Evolutionary conservation across 2,329 filamentous ascomycete species (phyloP).

Genomic region (Penicillium psychrosexuale): DNA sequence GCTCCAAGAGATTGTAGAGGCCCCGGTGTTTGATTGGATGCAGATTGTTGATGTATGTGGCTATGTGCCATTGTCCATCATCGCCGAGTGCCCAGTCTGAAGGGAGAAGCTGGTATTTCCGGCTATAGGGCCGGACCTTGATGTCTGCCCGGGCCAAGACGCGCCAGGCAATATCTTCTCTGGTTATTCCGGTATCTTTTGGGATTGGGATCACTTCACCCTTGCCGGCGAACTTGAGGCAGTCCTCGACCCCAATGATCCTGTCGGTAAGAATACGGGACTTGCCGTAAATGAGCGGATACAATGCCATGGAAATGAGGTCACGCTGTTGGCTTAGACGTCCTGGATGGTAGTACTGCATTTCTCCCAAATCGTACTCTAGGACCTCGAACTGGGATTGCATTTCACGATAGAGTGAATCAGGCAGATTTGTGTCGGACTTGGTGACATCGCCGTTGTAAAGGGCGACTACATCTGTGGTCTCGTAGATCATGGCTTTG

Average conservation of each 20-base stretch:
- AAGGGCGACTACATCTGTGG: slow-evolving; percentile 43
- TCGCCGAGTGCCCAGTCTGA: slow-evolving; percentile 36
- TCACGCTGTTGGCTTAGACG: slow-evolving; percentile 57
- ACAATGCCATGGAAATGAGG: slow-evolving; percentile 63
- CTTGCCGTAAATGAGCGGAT: slow-evolving; percentile 49
- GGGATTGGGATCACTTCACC: slow-evolving; percentile 27
- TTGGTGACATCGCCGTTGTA: slow-evolving; percentile 54
- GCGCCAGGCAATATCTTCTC: slow-evolving; percentile 32
- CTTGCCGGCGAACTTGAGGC: slow-evolving; percentile 22
- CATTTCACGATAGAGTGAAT: slow-evolving; percentile 43
- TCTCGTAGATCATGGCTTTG: slow-evolving; percentile 49
- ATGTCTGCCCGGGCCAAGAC: slow-evolving; percentile 29
- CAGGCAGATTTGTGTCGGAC: slow-evolving; percentile 49
- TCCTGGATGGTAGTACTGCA: slow-evolving; percentile 61
- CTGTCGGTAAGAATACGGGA: slow-evolving; percentile 29
- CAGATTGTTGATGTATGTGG: slow-evolving; percentile 48
- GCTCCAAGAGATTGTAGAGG: slow-evolving; percentile 41
- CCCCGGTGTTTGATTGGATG: slow-evolving; percentile 36
- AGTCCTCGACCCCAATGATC: slow-evolving; percentile 27
- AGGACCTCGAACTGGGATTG: slow-evolving; percentile 46
- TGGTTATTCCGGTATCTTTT: slow-evolving; percentile 29
- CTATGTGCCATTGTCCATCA: slow-evolving; percentile 32
- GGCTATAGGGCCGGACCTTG: slow-evolving; percentile 30
- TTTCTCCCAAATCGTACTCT: slow-evolving; percentile 49
- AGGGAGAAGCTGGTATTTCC: slow-evolving; percentile 48